phyloP scores from a whole-genome alignment of 306 rosid genomes.

The Pterocarpus macrocarpus region DNA sequence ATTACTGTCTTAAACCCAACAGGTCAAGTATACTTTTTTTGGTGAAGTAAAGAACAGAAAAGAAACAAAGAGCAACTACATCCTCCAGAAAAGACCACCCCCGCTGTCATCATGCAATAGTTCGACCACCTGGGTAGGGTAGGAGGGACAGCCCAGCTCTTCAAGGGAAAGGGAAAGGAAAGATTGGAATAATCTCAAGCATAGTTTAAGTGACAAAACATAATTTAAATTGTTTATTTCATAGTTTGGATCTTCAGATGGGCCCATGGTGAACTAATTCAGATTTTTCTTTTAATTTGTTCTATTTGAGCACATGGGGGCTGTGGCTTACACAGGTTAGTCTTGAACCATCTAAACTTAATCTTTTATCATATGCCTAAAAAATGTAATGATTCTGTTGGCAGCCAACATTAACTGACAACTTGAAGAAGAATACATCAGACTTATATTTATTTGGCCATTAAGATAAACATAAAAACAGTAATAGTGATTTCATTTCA shows the following conservation, averaged over 20 bases:
- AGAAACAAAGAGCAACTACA: too few relatives aligned
- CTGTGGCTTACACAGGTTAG: neutral
- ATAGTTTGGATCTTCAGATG: neutral
- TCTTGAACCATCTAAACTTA: neutral
- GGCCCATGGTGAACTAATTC: neutral
- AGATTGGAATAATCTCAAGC: too few relatives aligned
- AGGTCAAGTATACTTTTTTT: too few relatives aligned
- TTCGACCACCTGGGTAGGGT: too few relatives aligned
- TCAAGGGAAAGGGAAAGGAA: too few relatives aligned
- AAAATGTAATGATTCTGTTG: neutral
- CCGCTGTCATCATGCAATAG: too few relatives aligned
- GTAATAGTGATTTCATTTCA: slow-evolving; percentile 1
- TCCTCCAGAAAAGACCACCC: too few relatives aligned
- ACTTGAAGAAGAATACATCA: too few relatives aligned
- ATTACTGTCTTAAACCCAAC: neutral
- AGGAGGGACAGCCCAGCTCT: too few relatives aligned
- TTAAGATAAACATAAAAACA: neutral
- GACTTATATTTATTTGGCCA: neutral
- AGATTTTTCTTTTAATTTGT: neutral
- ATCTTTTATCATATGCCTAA: slow-evolving; percentile 5
- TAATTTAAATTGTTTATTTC: neutral
- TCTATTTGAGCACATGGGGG: neutral
- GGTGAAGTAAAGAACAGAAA: too few relatives aligned
- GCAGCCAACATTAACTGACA: neutral
- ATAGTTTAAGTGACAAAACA: neutral